These are phyloP conservation scores for Musa acuminata DNA, from an alignment of 176 grass and related monocot genomes.

Conservation along the genomic window DNA sequence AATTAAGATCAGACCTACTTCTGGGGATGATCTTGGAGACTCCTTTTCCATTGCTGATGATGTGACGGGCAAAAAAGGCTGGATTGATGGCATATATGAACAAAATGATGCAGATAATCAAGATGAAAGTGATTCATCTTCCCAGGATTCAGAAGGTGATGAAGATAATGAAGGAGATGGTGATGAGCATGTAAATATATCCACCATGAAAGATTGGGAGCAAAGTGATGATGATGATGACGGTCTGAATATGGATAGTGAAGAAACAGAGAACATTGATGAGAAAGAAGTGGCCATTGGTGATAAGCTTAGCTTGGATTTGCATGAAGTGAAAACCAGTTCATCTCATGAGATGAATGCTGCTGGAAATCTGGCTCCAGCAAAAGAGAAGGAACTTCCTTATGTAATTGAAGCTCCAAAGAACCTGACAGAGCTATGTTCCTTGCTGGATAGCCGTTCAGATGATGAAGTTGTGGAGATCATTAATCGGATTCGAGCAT, in stretches of 20 bases:
- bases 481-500: constrained; percentile 68
- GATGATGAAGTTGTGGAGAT: constrained; percentile 75
- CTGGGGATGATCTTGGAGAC: constrained; percentile 93
- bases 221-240: constrained; percentile 33
- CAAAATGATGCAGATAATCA: constrained; percentile 40
- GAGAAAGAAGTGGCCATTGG: constrained; percentile 33
- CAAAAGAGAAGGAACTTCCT: constrained; percentile 39
- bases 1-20: constrained; percentile 55
- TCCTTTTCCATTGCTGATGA: constrained; percentile 46
- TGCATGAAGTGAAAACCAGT: constrained; percentile 17
- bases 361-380: constrained; percentile 16
- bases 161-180: constrained; percentile 20
- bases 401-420: constrained; percentile 91
- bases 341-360: constrained; percentile 31
- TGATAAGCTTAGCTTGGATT: constrained; percentile 16
- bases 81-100: constrained; percentile 60
- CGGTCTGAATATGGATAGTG: constrained; percentile 41
- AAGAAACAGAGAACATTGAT: constrained; percentile 41
- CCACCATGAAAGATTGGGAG: constrained; percentile 18
- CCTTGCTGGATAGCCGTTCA: constrained; percentile 68
- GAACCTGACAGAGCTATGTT: constrained; percentile 50
- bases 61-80: constrained; percentile 40
- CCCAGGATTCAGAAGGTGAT: constrained; percentile 40
- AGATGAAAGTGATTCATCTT: constrained; percentile 32
- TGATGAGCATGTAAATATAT: constrained; percentile 14